Conservation (phyloP, 176 grass and related monocot species). For the Triticum aestivum region DNA sequence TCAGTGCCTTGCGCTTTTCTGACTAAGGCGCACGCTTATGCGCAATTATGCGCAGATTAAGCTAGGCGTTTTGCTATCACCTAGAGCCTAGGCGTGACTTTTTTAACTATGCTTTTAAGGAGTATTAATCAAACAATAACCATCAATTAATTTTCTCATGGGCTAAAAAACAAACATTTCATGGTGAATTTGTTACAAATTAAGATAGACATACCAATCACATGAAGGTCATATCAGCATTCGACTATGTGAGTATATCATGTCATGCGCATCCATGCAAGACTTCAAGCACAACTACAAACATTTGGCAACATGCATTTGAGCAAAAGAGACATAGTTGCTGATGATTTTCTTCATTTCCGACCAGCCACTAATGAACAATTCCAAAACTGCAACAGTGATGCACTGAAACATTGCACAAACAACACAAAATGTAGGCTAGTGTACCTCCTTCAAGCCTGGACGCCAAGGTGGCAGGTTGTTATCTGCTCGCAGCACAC, state of each 20-base stretch:
- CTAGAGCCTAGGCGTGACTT: no score
- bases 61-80: no score
- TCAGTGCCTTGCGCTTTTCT: no score
- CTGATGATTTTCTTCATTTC: background rate
- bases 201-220: background rate
- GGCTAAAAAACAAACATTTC: background rate
- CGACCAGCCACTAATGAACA: background rate
- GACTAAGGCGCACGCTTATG: no score
- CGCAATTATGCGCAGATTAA: no score
- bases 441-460: conserved; percentile 70
- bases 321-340: background rate
- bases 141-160: background rate
- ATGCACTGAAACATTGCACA: background rate
- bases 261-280: background rate
- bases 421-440: conserved; percentile 14
- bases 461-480: conserved; percentile 89
- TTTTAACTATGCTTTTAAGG: background rate
- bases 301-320: background rate
- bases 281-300: background rate
- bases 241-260: background rate
- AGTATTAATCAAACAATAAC: background rate
- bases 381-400: background rate
- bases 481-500: conserved; percentile 87
- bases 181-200: background rate
- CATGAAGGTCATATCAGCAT: background rate